Conservation (phyloP, 192 early-diverging fungal species). For the Entomortierella parvispora region DNA sequence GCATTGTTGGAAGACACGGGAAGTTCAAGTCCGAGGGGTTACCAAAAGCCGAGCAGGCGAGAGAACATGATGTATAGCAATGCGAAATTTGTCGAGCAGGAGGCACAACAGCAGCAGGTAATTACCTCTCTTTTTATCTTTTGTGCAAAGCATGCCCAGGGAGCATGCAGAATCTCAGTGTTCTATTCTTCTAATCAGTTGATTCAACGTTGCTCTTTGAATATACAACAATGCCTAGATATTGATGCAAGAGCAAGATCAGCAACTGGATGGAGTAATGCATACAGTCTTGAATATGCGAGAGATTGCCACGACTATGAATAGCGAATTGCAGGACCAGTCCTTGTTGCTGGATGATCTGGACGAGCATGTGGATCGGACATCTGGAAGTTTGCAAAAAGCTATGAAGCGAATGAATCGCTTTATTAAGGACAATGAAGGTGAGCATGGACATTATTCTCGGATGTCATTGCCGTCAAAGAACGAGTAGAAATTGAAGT, state of each 20-base stretch:
- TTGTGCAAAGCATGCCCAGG: conserved; percentile 46
- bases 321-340: conserved; percentile 65
- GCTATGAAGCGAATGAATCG: conserved; percentile 63
- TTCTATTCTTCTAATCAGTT: neutral
- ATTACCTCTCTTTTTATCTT: conserved; percentile 29
- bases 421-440: conserved; percentile 68
- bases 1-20: conserved; percentile 36
- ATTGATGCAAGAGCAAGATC: conserved; percentile 67
- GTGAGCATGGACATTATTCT: conserved; percentile 13
- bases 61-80: conserved; percentile 54
- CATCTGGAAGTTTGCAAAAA: conserved; percentile 52
- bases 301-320: conserved; percentile 68
- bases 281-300: conserved; percentile 65
- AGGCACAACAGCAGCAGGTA: conserved; percentile 43
- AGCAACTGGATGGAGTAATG: conserved; percentile 64
- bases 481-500: neutral
- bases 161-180: conserved; percentile 46
- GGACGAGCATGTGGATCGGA: conserved; percentile 62
- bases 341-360: conserved; percentile 66
- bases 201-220: neutral
- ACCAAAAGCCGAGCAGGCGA: conserved; percentile 36
- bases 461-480: neutral
- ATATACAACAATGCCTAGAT: conserved; percentile 39
- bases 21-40: conserved; percentile 39
- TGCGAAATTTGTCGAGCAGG: conserved; percentile 48